phyloP scores from a whole-genome alignment of 2,329 filamentous ascomycete species.

The Venturia oleaginea region DNA sequence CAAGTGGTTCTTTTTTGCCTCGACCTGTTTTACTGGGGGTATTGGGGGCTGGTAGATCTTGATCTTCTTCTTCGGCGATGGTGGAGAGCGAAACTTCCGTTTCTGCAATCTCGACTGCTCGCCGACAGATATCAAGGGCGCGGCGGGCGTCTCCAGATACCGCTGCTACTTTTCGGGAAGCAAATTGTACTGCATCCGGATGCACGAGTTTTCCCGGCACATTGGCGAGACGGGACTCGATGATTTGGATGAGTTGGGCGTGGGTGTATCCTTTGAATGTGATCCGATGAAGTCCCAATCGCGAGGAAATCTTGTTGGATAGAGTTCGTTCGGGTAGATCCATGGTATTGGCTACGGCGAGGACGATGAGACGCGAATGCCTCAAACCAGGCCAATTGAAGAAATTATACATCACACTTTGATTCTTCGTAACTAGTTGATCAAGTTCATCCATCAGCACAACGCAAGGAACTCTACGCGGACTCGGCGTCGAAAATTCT shows the following conservation, averaged over 20 bases:
- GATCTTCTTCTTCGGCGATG: conserved; percentile 24
- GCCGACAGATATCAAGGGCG: conserved; percentile 87
- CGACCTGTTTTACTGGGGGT: conserved; percentile 54
- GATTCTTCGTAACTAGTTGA: conserved; percentile 94
- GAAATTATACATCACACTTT: conserved; percentile 99
- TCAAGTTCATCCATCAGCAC: conserved; percentile 98
- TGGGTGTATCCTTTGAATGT: conserved; percentile 97
- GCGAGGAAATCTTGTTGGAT: conserved; percentile 96
- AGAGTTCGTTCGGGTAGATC: conserved; percentile 91
- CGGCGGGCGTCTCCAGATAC: conserved; percentile 90
- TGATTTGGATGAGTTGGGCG: conserved; percentile 94
- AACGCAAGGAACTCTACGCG: conserved; percentile 85
- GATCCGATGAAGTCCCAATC: conserved; percentile 75
- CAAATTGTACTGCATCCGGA: conserved; percentile 89
- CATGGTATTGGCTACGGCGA: conserved; percentile 98
- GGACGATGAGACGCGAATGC: conserved; percentile 86
- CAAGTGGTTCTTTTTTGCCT: conserved; percentile 22
- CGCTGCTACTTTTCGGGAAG: conserved; percentile 89
- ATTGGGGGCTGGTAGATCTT: conserved; percentile 35
- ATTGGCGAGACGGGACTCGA: conserved; percentile 82
- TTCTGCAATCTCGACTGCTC: conserved; percentile 92
- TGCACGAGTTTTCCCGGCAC: conserved; percentile 87
- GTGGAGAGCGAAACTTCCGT: conserved; percentile 43
- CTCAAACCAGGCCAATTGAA: conserved; percentile 96
- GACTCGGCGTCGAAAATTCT: conserved; percentile 87